Evolutionary conservation across 2,329 filamentous ascomycete species (phyloP), one percentile per base, ranked within the genome.

Genomic region (Cercospora sp.): DNA sequence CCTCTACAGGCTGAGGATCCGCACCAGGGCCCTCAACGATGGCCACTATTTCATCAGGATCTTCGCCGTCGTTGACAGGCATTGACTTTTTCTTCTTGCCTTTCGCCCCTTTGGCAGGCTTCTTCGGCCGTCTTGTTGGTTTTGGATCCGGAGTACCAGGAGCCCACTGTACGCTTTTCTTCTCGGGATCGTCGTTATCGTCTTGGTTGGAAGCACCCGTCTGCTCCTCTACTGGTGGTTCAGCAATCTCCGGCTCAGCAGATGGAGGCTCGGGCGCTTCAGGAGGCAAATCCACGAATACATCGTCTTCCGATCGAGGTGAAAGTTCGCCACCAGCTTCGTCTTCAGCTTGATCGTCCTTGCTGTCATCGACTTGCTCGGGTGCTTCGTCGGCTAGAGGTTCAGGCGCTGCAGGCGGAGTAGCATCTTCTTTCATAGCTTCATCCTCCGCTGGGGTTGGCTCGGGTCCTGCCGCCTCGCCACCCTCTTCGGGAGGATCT

Each of bases 161-260:
- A 16, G 75, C 73, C 36, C 75, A 76, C 64, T 69, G 70, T 1
- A 76, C 75, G 30, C 71, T 72, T 57, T 75, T 76, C 42, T 74
- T 72, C n/a, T 67, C 69, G 33, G 65, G 60, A 26, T 71, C 69
- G 12, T 70, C 69, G n/a, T 60, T n/a, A 8, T 69, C 70, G 1
- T 61, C 70, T 1, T 61, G 58, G 51, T 65, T 63, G 28, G 63
- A n/a, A 26, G 16, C 53, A 23, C 1, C 20, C 18, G 61, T 20
- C 16, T 64, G 9, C 18, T 64, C 48, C 23, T 36, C 61, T 42
- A 20, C 26, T 13, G 30, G 20, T 9, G 33, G 42, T 23, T 67
- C 62, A 18, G 18, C 30, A 13, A 16, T 20, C 9, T 63, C 63
- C n/a, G 61, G 48, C 10, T 30, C 36, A 12, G 28, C 28, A 18